Base-by-base conservation (phyloP, 2,329 filamentous ascomycete species). In the Pseudopyricularia javanii region DNA sequence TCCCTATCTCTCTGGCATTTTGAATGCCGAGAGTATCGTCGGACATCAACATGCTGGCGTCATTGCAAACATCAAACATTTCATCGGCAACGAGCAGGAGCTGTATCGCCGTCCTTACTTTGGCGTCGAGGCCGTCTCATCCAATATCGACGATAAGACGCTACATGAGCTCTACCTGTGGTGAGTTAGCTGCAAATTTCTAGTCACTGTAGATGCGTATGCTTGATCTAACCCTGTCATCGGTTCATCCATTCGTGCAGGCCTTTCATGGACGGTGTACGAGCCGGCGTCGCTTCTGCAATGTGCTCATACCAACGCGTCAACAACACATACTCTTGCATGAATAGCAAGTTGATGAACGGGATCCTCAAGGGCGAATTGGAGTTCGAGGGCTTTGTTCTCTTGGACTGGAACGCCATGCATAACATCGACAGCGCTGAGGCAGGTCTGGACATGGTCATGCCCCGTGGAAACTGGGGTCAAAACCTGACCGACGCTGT, bases 401-500 rank as follows among this genome's bases (percentile, higher is more conserved):
- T 35, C 15, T 24, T 15, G 30, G 26, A 35, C 30, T 49, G 47
- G 47, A 35, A 22, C 14, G 47, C 47, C 22, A 17, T 24, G 12
- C 24, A 33, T 12, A 7, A 30, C 17, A 22, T 49, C 28, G 47
- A 26, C 20, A 9, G 30, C 32, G 32, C 48, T 7, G 48, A 50
- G 45, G 74, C 77, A 20, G 83, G 83, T 0, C 68, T 86, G 2
- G 83, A 87, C 57, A 84, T 87, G 82, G 73, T 75, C 4, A 86
- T 86, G 83, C 83, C 83, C 20, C 30, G 48, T n/a, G 17, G 30
- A 2, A 34, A 50, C 32, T 91, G 85, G 83, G 89, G 88, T 7
- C 72, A 84, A 5, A 90, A 90, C 54, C 70, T 95, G 86, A 89
- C 45, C 58, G 73, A 84, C 59, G 78, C 83, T 1, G 75, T 88